Base-by-base conservation (phyloP, 768 basidiomycete species). In the Trametes villosa region DNA sequence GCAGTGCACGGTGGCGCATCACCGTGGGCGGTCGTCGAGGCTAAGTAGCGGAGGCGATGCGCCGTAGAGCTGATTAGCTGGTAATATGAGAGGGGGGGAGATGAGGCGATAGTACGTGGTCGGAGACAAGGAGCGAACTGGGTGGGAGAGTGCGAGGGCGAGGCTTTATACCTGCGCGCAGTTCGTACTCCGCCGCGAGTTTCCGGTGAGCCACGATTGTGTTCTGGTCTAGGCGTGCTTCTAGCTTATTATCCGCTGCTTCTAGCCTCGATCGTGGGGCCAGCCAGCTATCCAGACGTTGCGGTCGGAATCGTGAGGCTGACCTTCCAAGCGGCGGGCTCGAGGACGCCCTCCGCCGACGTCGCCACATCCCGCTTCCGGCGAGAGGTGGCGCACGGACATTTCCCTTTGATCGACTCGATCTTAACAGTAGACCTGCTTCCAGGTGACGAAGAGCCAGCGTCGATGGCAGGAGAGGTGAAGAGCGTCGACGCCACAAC, bases 121-220 rank as follows among this genome's bases (percentile, higher is more conserved):
- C 3, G 56, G 41, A 15, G 56, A 57, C 56, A 57, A 57, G 47
- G 40, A 33, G 47, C 38, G 47, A 30, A 29, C 46, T 26, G 13
- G 29, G 47, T 30, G 18, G 29, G 47, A 36, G 36, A 29, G 17
- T 17, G 56, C 22, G 38, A 20, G n/a, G 7, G 8, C 27, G 22
- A 18, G 3, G 36, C 36, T 50, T 27, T 57, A 49, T 57, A 30
- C 36, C 54, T 27, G 27, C 33, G n/a, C 54, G 47, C 56, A 41
- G 48, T 57, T 57, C 56, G 30, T 40, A 57, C 56, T 57, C 56
- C 56, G 56, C 56, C 46, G 56, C 47, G 27, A 30, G 18, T 49
- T 42, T 30, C 56, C 56, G 47, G 56, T 42, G 9, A 50, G 56
- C 56, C 47, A 11, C 47, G n/a, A n/a, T n/a, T n/a, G n/a, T n/a